A percentile compares a stretch with the other conserved stretches of the same genome.
phyloP scores from a whole-genome alignment of 73 alveolate species.

The Symbiodinium natans region DNA sequence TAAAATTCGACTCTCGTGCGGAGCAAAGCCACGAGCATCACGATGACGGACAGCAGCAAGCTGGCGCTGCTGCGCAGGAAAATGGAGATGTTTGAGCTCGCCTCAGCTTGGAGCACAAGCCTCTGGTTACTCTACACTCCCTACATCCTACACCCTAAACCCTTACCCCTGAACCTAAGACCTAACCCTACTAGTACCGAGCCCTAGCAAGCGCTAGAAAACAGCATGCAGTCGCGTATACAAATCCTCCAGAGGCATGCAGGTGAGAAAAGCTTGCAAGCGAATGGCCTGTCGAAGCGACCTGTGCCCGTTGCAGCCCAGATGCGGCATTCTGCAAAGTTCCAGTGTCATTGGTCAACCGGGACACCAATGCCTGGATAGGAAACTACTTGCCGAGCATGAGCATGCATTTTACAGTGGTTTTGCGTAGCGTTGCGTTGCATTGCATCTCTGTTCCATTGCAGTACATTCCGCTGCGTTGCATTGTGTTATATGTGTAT shows the following conservation, averaged over 20 bases:
- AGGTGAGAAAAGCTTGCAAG: no score
- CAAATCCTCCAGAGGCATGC: background rate
- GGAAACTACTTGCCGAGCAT: background rate
- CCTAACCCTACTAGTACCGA: no score
- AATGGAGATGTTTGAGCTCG: constrained; percentile 87
- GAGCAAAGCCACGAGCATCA: constrained; percentile 50
- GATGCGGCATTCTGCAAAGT: constrained; percentile 89
- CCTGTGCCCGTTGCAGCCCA: background rate
- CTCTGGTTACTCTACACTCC: no score
- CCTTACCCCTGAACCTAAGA: no score
- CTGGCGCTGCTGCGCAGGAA: constrained; percentile 82
- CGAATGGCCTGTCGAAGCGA: no score
- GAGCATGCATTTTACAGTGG: background rate
- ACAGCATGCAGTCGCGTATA: background rate
- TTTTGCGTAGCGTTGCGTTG: background rate
- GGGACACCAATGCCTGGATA: constrained; percentile 67
- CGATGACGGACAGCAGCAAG: constrained; percentile 75
- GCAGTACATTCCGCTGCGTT: no score
- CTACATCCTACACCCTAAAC: no score
- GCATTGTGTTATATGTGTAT: no score
- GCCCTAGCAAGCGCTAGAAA: background rate
- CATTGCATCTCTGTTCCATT: no score
- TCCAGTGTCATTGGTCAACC: constrained; percentile 85
- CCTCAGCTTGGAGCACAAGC: constrained; percentile 38
- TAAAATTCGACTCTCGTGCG: no score